A percentile compares a stretch with the other conserved stretches of the same genome.
Conservation (phyloP, 2,329 filamentous ascomycete genomes). For the Claviceps lovelessii region DNA sequence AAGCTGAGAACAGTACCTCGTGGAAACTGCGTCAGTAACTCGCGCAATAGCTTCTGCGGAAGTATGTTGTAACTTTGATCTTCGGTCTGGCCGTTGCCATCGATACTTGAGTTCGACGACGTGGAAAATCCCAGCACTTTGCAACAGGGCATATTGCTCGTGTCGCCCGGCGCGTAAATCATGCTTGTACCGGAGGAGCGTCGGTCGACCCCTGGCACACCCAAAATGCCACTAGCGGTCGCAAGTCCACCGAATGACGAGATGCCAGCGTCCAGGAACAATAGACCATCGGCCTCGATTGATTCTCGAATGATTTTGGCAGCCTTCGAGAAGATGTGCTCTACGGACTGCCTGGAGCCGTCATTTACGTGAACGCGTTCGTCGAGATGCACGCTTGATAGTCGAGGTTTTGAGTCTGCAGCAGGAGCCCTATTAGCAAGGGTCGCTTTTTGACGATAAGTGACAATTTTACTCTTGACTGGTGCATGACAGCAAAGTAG, state of each 20-base stretch:
- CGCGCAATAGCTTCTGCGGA: slow-evolving; percentile 1
- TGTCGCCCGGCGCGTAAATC: not conserved
- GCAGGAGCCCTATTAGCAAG: not conserved
- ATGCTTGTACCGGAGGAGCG: slow-evolving; percentile 2
- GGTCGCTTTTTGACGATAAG: not conserved
- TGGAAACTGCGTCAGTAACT: slow-evolving; percentile 1
- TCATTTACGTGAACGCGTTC: not conserved
- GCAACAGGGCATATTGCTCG: slow-evolving; percentile 10
- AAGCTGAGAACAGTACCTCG: slow-evolving; percentile 2
- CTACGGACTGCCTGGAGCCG: slow-evolving; percentile 1
- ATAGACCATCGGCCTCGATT: slow-evolving; percentile 24
- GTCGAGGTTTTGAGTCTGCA: not conserved
- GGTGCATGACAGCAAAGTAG: not conserved
- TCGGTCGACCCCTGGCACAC: not conserved
- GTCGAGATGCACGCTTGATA: not conserved
- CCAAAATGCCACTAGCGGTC: not conserved
- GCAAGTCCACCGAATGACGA: slow-evolving; percentile 9
- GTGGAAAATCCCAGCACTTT: slow-evolving; percentile 26
- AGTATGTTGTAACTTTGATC: slow-evolving; percentile 1
- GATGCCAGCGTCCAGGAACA: slow-evolving; percentile 21
- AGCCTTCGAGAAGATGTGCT: slow-evolving; percentile 27
- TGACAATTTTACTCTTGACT: not conserved
- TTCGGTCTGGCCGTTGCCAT: slow-evolving; percentile 13
- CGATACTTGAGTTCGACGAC: slow-evolving; percentile 19
- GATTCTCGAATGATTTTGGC: slow-evolving; percentile 28